Evolutionary conservation across 345 rosid species (phyloP).

Genomic region (Corchorus capsularis): DNA sequence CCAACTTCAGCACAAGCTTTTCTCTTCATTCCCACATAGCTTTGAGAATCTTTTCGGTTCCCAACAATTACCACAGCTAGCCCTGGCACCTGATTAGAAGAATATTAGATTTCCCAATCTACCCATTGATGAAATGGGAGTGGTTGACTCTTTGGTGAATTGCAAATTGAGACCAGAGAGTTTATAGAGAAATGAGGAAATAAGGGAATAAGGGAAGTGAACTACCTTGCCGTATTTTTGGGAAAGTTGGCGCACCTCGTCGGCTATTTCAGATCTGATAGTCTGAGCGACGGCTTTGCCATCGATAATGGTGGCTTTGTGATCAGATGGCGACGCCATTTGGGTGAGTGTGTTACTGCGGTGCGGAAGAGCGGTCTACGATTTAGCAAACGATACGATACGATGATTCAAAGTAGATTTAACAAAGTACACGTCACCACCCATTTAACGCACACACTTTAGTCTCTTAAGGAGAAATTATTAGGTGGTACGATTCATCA

Average conservation of each 20-base stretch:
- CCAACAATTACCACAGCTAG: conserved; percentile 91
- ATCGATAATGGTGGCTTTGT: conserved; percentile 62
- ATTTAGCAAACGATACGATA: neutral
- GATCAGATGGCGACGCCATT: conserved; percentile 61
- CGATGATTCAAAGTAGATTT: neutral
- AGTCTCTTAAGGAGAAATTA: no score
- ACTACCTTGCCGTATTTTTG: conserved; percentile 73
- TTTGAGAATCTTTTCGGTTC: conserved; percentile 76
- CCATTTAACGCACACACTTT: neutral
- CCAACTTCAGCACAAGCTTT: conserved; percentile 95
- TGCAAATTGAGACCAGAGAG: neutral
- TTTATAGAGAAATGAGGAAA: neutral
- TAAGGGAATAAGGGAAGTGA: neutral
- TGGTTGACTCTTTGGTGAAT: neutral
- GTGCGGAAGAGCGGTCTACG: neutral
- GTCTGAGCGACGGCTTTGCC: conserved; percentile 80
- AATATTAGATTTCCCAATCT: neutral
- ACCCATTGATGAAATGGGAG: neutral
- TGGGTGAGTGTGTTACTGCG: neutral
- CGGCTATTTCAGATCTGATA: conserved; percentile 79
- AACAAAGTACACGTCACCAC: neutral
- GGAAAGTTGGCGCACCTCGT: conserved; percentile 61
- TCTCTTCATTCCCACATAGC: conserved; percentile 89
- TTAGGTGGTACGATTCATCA: no score
- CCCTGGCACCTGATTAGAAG: conserved; percentile 71